Evolutionary conservation across 2,329 filamentous ascomycete species (phyloP).

Genomic region (Pyrenochaeta sp.): DNA sequence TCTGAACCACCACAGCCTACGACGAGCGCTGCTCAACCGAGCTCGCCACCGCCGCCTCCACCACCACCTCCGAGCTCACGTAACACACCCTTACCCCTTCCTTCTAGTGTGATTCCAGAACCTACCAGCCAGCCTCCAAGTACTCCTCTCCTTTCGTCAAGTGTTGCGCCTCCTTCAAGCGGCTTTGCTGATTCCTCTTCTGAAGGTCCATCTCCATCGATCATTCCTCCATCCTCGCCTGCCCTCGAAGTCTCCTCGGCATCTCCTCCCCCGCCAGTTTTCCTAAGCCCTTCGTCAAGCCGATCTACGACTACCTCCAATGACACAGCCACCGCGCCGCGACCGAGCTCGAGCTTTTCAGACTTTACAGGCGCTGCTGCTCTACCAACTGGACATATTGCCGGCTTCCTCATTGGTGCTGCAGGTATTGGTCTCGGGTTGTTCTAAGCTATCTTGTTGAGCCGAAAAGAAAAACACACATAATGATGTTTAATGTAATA

Average conservation of each 20-base stretch:
- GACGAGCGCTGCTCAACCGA: conserved; percentile 10
- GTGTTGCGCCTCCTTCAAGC: conserved; percentile 26
- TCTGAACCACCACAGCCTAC: conserved; percentile 12
- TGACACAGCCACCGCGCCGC: conserved; percentile 9
- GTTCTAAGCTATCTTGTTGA: conserved; percentile 15
- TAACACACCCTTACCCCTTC: conserved; percentile 15
- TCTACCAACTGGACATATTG: conserved; percentile 23
- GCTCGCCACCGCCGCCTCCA: conserved; percentile 5
- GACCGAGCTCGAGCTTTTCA: conserved; percentile 12
- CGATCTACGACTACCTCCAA: conserved; percentile 13
- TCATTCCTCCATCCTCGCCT: not conserved
- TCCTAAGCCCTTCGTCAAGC: conserved; percentile 18
- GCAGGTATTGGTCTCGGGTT: conserved; percentile 35
- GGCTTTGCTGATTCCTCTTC: conserved; percentile 33
- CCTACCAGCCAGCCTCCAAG: conserved; percentile 20
- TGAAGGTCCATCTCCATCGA: conserved; percentile 19
- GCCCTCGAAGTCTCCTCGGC: not conserved
- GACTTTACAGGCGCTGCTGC: conserved; percentile 23
- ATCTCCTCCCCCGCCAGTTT: conserved; percentile 5
- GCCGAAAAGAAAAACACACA: not conserved
- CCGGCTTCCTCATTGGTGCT: conserved; percentile 33
- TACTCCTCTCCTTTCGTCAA: conserved; percentile 4
- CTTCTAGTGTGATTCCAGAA: conserved; percentile 21
- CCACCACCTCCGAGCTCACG: conserved; percentile 9
- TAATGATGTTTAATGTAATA: conserved; percentile 17